phyloP scores from a whole-genome alignment of 345 rosid species.

The Erucastrum elatum region DNA sequence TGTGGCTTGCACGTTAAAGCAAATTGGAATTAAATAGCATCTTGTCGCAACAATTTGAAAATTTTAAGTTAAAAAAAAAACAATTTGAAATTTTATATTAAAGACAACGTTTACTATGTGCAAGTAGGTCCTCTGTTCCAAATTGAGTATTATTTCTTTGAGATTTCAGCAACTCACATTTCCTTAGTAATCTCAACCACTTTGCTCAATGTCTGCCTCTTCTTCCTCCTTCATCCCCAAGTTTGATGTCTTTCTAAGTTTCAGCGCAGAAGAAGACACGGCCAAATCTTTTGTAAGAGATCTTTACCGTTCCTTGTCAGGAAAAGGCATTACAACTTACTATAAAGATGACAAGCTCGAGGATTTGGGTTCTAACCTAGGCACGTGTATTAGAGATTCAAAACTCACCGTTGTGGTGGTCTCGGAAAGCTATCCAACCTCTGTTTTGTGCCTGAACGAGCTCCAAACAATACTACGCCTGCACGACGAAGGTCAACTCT shows the following conservation, averaged over 20 bases:
- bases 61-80: too few relatives aligned
- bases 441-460: conserved; percentile 2
- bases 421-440: neutral
- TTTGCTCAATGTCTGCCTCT: neutral
- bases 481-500: neutral
- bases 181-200: neutral
- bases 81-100: too few relatives aligned
- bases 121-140: neutral
- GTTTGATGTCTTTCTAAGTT: neutral
- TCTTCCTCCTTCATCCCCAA: neutral
- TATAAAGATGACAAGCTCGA: neutral
- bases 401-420: neutral
- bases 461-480: conserved; percentile 2
- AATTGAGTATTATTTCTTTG: neutral
- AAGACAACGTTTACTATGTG: too few relatives aligned
- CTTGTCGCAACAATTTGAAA: too few relatives aligned
- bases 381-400: neutral
- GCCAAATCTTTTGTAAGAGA: neutral
- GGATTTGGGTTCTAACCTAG: neutral
- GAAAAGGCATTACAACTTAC: neutral
- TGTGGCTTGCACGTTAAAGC: too few relatives aligned
- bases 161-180: neutral
- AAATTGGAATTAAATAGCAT: too few relatives aligned
- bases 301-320: neutral
- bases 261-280: conserved; percentile 1